These are phyloP conservation scores for Picea engelmannii DNA, from an alignment of 83 land plant genomes.

Conservation along the genomic window DNA sequence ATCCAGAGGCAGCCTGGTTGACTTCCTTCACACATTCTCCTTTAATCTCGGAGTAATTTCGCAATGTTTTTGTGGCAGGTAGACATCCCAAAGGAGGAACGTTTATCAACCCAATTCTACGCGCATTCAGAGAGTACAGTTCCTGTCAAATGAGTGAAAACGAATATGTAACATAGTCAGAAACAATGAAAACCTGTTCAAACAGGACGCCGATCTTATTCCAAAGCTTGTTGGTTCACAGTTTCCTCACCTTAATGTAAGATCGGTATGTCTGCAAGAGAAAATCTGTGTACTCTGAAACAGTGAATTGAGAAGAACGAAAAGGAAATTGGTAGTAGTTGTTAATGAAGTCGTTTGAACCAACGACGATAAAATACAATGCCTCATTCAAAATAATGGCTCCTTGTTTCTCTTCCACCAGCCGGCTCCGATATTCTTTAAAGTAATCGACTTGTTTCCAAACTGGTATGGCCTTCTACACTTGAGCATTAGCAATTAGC, in stretches of 20 bases:
- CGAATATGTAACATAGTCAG: no score
- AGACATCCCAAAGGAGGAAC: constrained; percentile 9
- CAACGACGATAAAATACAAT: no score
- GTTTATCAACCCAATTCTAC: neutral
- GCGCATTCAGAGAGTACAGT: neutral
- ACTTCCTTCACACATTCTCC: neutral
- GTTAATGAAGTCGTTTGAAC: no score
- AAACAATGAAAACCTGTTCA: no score
- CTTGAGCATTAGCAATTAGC: no score
- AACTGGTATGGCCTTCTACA: constrained; percentile 31
- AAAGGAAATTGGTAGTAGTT: no score
- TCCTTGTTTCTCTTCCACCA: neutral
- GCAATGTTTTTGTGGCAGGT: neutral
- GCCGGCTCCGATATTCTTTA: constrained; percentile 22
- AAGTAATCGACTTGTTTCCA: constrained; percentile 32
- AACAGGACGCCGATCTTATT: accelerated
- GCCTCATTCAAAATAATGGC: neutral
- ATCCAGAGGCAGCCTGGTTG: neutral
- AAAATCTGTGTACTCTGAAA: no score
- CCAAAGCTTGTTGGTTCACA: no score
- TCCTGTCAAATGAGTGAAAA: neutral
- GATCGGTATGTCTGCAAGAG: no score
- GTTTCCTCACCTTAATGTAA: no score
- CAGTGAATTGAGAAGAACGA: no score
- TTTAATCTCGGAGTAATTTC: neutral